These are phyloP conservation scores for Populus simonii DNA, from an alignment of 345 rosid genomes.

Conservation along the genomic window DNA sequence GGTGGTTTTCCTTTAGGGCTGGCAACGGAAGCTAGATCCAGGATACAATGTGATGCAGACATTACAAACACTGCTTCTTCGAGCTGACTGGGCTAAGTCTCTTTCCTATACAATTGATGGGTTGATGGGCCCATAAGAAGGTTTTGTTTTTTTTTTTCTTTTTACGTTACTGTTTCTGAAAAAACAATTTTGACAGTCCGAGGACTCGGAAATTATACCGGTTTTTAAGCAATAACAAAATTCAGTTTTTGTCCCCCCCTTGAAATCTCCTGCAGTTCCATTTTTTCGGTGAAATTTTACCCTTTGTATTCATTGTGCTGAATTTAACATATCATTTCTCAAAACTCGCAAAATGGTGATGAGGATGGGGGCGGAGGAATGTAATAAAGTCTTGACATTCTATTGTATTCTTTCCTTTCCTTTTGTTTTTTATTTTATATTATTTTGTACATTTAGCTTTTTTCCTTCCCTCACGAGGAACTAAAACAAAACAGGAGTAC, in stretches of 20 bases:
- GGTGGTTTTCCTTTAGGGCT: slow-evolving; percentile 51
- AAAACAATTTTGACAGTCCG: slow-evolving; percentile 39
- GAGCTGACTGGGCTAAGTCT: slow-evolving; percentile 89
- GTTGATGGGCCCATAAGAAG: slow-evolving; percentile 81
- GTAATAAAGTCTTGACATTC: too few species aligned
- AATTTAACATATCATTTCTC: too few species aligned
- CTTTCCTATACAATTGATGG: slow-evolving; percentile 96
- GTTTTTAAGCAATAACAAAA: slow-evolving; percentile 22
- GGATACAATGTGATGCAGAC: slow-evolving; percentile 81
- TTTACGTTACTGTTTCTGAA: slow-evolving; percentile 14
- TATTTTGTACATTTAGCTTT: too few species aligned
- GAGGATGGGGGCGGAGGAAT: too few species aligned
- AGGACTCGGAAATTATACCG: slow-evolving; percentile 24
- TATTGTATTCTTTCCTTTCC: too few species aligned
- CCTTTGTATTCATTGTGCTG: slow-evolving; percentile 20
- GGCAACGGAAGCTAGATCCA: slow-evolving; percentile 97
- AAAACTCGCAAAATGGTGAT: not conserved
- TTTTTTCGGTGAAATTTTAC: slow-evolving; percentile 14
- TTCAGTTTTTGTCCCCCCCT: not conserved
- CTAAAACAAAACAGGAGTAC: too few species aligned
- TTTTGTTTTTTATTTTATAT: too few species aligned
- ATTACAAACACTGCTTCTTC: slow-evolving; percentile 67
- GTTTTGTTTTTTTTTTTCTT: not conserved
- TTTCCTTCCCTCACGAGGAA: too few species aligned
- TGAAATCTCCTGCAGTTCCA: slow-evolving; percentile 5